phyloP scores from a whole-genome alignment of 2,329 filamentous ascomycete species.

The Colletotrichum gigasporum region DNA sequence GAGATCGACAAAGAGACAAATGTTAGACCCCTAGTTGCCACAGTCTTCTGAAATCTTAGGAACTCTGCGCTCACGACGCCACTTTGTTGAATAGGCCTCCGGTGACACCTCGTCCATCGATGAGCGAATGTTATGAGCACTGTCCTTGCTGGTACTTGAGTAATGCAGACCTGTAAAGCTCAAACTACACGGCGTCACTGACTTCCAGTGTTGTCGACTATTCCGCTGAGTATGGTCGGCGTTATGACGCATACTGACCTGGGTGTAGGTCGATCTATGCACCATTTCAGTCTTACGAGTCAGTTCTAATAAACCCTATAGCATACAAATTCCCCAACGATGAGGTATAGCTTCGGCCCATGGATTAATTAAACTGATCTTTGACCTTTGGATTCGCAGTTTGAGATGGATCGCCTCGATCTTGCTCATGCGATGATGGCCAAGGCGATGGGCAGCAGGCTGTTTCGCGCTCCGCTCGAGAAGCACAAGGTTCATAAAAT shows the following conservation, averaged over 20 bases:
- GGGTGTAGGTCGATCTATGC: background rate
- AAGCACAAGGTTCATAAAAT: constrained; percentile 43
- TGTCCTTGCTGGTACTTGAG: background rate
- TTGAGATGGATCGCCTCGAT: constrained; percentile 7
- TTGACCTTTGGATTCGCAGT: too few species aligned
- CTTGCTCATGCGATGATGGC: constrained; percentile 11
- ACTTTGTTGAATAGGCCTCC: too few species aligned
- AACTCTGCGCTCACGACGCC: too few species aligned
- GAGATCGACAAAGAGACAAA: too few species aligned
- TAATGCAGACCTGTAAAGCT: background rate
- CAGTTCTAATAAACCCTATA: too few species aligned
- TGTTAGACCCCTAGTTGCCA: too few species aligned
- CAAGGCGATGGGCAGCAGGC: background rate
- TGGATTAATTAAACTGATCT: too few species aligned
- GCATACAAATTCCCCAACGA: constrained; percentile 12
- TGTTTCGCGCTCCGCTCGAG: background rate
- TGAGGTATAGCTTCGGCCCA: background rate
- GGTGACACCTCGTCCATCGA: background rate
- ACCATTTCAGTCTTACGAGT: too few species aligned
- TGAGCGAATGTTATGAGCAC: background rate
- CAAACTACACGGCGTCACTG: background rate
- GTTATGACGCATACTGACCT: constrained; percentile 15
- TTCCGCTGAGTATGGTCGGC: constrained; percentile 15
- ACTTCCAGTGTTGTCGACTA: constrained; percentile 8
- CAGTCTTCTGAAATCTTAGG: too few species aligned